Evolutionary conservation across 139 green algal genomes (phyloP).

Genomic region (Zygnema circumcarinatum): DNA sequence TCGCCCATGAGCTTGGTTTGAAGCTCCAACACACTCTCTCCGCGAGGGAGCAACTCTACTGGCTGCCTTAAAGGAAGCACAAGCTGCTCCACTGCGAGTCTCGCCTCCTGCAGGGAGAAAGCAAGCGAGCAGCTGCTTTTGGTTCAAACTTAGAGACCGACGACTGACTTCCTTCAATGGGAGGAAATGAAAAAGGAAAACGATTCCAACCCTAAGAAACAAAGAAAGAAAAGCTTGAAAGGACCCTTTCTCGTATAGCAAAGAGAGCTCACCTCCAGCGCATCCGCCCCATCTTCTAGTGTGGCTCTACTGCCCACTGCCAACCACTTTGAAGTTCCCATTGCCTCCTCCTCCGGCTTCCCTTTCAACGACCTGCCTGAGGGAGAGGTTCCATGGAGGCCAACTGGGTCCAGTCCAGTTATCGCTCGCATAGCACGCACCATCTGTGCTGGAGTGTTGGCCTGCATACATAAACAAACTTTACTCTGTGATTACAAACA

Average conservation of each 20-base stretch:
- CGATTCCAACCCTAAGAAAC: not conserved
- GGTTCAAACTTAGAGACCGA: not conserved
- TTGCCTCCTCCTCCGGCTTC: not conserved
- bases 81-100: constrained; percentile 49
- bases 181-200: not conserved
- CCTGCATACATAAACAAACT: constrained; percentile 39
- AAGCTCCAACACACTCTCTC: constrained; percentile 8
- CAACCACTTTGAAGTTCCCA: not conserved
- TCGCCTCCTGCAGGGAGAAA: constrained; percentile 45
- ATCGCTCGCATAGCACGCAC: constrained; percentile 53
- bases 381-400: not conserved
- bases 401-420: constrained; percentile 45
- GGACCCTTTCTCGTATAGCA: no score
- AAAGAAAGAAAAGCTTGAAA: not conserved
- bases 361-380: not conserved
- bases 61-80: constrained; percentile 32
- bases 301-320: constrained; percentile 13
- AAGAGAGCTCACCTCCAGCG: constrained; percentile 53
- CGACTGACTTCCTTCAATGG: not conserved
- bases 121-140: no score
- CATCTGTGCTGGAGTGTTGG: constrained; percentile 60
- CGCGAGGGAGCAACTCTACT: constrained; percentile 47
- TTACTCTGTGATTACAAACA: no score
- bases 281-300: constrained; percentile 57
- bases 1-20: constrained; percentile 42